A percentile compares a stretch with the other conserved stretches of the same genome.
Conservation (phyloP, 805 yeast genomes). For the Candida schatavii region DNA sequence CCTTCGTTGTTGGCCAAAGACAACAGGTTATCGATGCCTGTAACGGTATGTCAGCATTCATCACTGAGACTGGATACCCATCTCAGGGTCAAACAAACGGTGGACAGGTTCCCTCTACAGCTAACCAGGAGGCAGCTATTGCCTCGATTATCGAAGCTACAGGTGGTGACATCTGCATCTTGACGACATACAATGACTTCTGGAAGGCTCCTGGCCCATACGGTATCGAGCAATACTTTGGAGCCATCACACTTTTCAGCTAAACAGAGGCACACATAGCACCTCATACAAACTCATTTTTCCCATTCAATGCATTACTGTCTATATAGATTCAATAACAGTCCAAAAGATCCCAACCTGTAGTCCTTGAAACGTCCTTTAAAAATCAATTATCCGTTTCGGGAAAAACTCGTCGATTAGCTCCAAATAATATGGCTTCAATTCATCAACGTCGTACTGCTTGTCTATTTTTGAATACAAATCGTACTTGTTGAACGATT, state of each 20-base stretch:
- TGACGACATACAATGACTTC: constrained; percentile 77
- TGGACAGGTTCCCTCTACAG: constrained; percentile 63
- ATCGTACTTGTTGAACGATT: constrained; percentile 67
- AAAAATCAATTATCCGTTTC: constrained; percentile 52
- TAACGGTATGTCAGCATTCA: constrained; percentile 49
- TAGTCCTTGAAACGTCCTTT: constrained; percentile 6
- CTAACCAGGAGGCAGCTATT: constrained; percentile 71
- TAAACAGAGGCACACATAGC: constrained; percentile 7
- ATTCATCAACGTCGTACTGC: constrained; percentile 44
- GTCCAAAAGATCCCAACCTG: no score
- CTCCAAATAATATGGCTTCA: constrained; percentile 58
- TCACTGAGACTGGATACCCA: constrained; percentile 92
- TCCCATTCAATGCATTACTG: neutral
- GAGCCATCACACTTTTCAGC: constrained; percentile 47
- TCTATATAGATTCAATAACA: no score
- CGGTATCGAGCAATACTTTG: constrained; percentile 86
- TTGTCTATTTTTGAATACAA: constrained; percentile 60
- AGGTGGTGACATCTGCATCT: constrained; percentile 61
- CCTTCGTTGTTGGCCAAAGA: constrained; percentile 64
- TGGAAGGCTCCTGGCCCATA: constrained; percentile 88
- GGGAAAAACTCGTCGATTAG: constrained; percentile 70
- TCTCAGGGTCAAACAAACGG: constrained; percentile 72
- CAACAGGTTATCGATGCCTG: constrained; percentile 54
- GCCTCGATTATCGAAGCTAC: constrained; percentile 55
- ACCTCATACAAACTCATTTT: neutral